These are phyloP conservation scores for Lentinula lateritia DNA, from an alignment of 768 basidiomycete genomes.

Conservation along the genomic window DNA sequence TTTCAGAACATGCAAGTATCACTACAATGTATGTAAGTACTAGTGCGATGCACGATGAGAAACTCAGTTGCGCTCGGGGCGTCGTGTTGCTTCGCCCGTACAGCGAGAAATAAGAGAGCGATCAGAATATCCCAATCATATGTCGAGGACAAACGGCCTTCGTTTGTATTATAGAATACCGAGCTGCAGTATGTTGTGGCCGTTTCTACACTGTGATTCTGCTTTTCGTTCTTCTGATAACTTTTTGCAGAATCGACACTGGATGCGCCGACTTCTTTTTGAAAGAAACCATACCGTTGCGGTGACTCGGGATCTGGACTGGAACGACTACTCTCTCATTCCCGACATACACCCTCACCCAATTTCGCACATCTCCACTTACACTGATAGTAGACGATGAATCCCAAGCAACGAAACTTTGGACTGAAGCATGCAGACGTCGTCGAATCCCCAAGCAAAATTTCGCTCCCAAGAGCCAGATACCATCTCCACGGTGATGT, in stretches of 20 bases:
- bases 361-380: background rate
- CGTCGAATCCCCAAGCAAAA: background rate
- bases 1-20: no score
- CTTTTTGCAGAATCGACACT: background rate
- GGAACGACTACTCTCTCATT: background rate
- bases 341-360: conserved; percentile 1
- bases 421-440: background rate
- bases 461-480: background rate
- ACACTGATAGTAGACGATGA: background rate
- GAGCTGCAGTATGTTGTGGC: no score
- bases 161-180: no score
- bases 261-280: background rate
- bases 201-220: background rate
- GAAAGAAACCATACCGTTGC: background rate
- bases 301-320: background rate
- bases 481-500: background rate
- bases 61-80: no score
- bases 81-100: no score
- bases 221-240: background rate
- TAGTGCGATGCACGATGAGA: no score
- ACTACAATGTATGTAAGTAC: no score
- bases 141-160: no score
- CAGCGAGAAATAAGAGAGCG: no score
- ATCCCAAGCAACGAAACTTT: background rate
- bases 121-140: no score